Base-by-base conservation (phyloP, 2,329 filamentous ascomycete species). In the Claviceps pazoutovae region DNA sequence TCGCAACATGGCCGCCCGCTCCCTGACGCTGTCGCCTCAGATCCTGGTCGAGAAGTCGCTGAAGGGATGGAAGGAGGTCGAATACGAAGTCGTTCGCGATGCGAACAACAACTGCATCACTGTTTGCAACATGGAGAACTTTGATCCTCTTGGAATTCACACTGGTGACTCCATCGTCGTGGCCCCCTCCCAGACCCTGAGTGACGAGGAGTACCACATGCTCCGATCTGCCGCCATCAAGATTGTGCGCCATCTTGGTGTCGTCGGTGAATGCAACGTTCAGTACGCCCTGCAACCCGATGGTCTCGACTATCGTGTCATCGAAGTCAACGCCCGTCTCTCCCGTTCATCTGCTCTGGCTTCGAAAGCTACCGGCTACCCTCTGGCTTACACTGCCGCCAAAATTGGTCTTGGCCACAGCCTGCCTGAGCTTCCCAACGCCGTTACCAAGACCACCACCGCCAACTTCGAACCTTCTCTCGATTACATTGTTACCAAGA, bases 201-300 rank as follows among this genome's bases (percentile, higher is more conserved):
- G 87, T 64, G 93, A 98, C 62, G 93, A 97, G 74, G 93, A 98
- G 71, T 98, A 97, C 69, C 90, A 98, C 75, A 97, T 98, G 93
- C 87, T 98, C 60, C 88, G 93, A 62, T 88, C 89, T 43, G 90
- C 93, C 56, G 88, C 93, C 46, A 96, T 97, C 75, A 97, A 97
- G 78, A 96, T 98, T 63, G 87, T 98, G 62, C 86, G 93, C 57
- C 93, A 98, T 70, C 78, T 98, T 58, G 91, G 91, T 59, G 93
- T 98, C 49, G 91, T 97, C 47, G 93, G 93, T 68, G 93, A 98
- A 74, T 98, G 93, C 72, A 98, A 98, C 68, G 90, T 96, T 37
- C 91, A 97, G 71, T 98, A 98, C 69, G 90, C 90, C 57, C 80
- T 98, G 56, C 89, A 96, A 70, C 93, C 93, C 16, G 90, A 96